A percentile compares a stretch with the other conserved stretches of the same genome.
These are phyloP conservation scores for Magnolia kwangsiensis DNA, from an alignment of 164 flowering plant species.

Conservation along the genomic window DNA sequence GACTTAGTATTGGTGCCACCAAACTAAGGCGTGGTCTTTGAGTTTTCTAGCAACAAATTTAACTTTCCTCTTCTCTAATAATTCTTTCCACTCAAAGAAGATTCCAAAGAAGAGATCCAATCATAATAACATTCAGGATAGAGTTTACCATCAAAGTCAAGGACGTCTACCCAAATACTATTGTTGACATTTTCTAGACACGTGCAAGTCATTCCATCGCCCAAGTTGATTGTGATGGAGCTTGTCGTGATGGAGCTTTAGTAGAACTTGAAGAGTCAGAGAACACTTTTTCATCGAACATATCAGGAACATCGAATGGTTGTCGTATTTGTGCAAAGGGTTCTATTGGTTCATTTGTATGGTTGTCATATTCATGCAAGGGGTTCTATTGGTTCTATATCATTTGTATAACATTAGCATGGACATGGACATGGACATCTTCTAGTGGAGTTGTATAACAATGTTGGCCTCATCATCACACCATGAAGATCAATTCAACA, in stretches of 20 bases:
- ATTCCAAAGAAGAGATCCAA: too few relatives aligned
- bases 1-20: slow-evolving; percentile 4
- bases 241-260: background rate
- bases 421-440: too few relatives aligned
- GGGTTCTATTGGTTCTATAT: too few relatives aligned
- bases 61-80: slow-evolving; percentile 1
- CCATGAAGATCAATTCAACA: too few relatives aligned
- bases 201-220: background rate
- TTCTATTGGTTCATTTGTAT: background rate
- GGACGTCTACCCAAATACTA: slow-evolving; percentile 1
- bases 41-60: slow-evolving; percentile 6
- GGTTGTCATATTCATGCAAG: too few relatives aligned
- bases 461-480: too few relatives aligned
- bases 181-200: background rate
- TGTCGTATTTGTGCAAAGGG: background rate
- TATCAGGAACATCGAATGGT: background rate
- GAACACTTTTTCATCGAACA: background rate
- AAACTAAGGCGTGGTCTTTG: slow-evolving; percentile 4
- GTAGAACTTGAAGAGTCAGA: too few relatives aligned
- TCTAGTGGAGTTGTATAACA: too few relatives aligned
- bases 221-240: background rate
- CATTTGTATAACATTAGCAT: background rate
- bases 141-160: background rate
- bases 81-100: slow-evolving; percentile 4
- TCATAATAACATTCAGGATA: too few relatives aligned